A percentile compares a stretch with the other conserved stretches of the same genome.
Evolutionary conservation across 2,329 filamentous ascomycete species (phyloP).

Genomic region (Neofusicoccum laricinum): DNA sequence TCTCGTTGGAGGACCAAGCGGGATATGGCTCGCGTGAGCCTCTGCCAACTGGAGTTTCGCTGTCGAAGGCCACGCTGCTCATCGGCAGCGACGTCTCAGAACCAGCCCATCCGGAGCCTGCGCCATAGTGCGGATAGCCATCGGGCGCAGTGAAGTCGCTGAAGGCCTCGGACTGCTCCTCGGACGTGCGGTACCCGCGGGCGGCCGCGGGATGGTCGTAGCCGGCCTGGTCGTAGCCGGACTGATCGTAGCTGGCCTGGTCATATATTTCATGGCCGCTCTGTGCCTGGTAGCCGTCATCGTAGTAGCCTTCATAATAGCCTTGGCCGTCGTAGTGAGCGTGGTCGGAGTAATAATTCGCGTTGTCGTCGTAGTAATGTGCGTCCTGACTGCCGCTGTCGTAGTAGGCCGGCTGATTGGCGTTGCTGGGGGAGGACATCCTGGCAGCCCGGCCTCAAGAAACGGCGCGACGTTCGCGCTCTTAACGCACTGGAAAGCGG

Average conservation of each 20-base stretch:
- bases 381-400: slow-evolving; percentile 52
- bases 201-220: slow-evolving; percentile 61
- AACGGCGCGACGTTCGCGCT: not conserved
- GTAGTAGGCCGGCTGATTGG: not conserved
- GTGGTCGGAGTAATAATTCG: slow-evolving; percentile 60
- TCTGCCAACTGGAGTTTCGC: slow-evolving; percentile 82
- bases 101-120: slow-evolving; percentile 66
- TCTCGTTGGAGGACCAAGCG: slow-evolving; percentile 94
- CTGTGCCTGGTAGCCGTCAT: slow-evolving; percentile 39
- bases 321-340: slow-evolving; percentile 54
- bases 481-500: not conserved
- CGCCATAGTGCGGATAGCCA: slow-evolving; percentile 85
- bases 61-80: slow-evolving; percentile 94
- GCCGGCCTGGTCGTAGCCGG: slow-evolving; percentile 66
- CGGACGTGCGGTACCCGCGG: slow-evolving; percentile 68
- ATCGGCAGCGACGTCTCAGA: slow-evolving; percentile 96
- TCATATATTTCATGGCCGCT: slow-evolving; percentile 74
- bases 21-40: slow-evolving; percentile 95
- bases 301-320: slow-evolving; percentile 85
- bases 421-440: not conserved
- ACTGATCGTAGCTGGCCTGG: slow-evolving; percentile 57
- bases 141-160: slow-evolving; percentile 89
- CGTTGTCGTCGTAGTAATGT: slow-evolving; percentile 64
- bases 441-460: not conserved
- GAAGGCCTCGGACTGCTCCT: slow-evolving; percentile 98